These are phyloP conservation scores for Trametes sanguinea DNA, from an alignment of 768 basidiomycete genomes.

Conservation along the genomic window DNA sequence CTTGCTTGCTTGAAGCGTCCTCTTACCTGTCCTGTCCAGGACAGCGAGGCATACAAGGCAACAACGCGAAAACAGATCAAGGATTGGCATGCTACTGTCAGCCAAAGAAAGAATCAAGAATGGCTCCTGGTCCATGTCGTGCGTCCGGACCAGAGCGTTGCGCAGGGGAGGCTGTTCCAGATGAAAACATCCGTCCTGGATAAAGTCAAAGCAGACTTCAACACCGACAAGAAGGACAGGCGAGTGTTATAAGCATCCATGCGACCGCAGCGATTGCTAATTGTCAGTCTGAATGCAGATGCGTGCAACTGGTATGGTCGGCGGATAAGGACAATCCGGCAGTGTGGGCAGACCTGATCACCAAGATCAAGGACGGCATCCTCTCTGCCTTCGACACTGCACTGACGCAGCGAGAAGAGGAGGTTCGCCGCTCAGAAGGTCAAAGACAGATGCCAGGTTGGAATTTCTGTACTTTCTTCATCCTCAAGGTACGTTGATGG, in stretches of 20 bases:
- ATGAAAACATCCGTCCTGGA: constrained; percentile 85
- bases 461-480: constrained; percentile 98
- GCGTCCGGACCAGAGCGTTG: constrained; percentile 63
- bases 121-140: constrained; percentile 91
- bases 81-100: constrained; percentile 80
- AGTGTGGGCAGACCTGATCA: constrained; percentile 84
- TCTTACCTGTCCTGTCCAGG: constrained; percentile 37
- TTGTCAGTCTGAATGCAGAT: constrained; percentile 46
- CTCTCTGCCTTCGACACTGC: constrained; percentile 82
- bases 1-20: background rate
- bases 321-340: constrained; percentile 71
- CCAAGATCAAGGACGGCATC: constrained; percentile 88
- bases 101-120: constrained; percentile 80
- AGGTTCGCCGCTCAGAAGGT: constrained; percentile 84
- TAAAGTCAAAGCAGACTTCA: constrained; percentile 92
- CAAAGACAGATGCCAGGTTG: constrained; percentile 94
- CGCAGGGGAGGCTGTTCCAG: constrained; percentile 73
- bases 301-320: constrained; percentile 80
- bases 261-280: constrained; percentile 9
- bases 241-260: constrained; percentile 31
- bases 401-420: constrained; percentile 81
- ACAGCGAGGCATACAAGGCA: constrained; percentile 75
- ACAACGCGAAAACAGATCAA: constrained; percentile 84
- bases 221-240: constrained; percentile 86
- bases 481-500: constrained; percentile 70